Conservation (phyloP, 768 basidiomycete genomes). For the Collybiopsis luxurians region DNA sequence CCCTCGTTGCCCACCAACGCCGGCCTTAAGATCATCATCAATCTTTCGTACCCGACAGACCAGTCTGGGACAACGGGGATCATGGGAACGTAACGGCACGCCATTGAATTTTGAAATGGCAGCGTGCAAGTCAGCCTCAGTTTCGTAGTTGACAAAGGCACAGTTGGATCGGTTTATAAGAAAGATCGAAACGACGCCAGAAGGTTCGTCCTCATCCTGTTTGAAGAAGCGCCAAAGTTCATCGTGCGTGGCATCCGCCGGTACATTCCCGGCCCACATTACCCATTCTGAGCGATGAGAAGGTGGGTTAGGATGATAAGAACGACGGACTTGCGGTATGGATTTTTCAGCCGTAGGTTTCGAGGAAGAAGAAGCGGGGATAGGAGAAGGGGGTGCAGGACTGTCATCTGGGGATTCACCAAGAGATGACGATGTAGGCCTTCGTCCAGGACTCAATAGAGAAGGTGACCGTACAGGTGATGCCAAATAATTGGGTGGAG, state of each 20-base stretch:
- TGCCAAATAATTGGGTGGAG: constrained; percentile 15
- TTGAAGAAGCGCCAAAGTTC: constrained; percentile 88
- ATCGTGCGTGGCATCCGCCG: constrained; percentile 75
- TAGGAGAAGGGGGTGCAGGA: constrained; percentile 2
- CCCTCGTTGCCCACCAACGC: constrained; percentile 90
- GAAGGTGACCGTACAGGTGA: constrained; percentile 4
- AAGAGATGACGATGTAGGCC: constrained; percentile 7
- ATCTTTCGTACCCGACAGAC: constrained; percentile 80
- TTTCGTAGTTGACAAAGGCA: constrained; percentile 88
- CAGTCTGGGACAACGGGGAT: constrained; percentile 70
- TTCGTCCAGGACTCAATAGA: not conserved
- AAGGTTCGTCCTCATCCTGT: constrained; percentile 12
- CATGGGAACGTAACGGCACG: constrained; percentile 60
- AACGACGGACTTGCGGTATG: constrained; percentile 34
- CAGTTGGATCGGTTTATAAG: constrained; percentile 94
- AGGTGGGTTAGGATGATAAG: constrained; percentile 71
- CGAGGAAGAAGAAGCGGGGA: not conserved
- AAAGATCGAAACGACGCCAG: constrained; percentile 82
- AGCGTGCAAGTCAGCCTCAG: constrained; percentile 53
- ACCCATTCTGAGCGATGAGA: constrained; percentile 86
- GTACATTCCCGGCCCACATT: constrained; percentile 96
- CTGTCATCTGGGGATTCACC: not conserved
- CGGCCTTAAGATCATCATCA: constrained; percentile 85
- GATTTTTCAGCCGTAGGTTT: constrained; percentile 22
- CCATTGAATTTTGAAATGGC: constrained; percentile 80